Evolutionary conservation across 768 basidiomycete genomes (phyloP).

Genomic region (Lactarius tabidus): DNA sequence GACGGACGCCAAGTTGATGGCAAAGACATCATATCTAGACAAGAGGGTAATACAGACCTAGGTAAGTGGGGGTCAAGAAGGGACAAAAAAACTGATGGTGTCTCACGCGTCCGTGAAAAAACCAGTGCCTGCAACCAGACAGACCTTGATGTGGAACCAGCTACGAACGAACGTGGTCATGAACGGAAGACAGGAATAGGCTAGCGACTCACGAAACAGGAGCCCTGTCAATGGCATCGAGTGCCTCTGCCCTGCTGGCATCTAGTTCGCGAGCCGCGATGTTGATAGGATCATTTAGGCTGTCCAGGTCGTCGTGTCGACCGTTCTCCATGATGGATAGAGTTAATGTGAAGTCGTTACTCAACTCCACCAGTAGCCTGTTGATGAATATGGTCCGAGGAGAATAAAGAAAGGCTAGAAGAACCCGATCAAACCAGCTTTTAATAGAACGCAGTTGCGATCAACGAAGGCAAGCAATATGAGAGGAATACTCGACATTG

Average conservation of each 20-base stretch:
- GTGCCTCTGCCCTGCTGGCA: conserved; percentile 71
- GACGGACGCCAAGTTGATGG: conserved; percentile 76
- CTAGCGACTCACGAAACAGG: conserved; percentile 60
- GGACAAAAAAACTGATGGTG: background rate
- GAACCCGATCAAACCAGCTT: background rate
- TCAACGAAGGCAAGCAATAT: background rate
- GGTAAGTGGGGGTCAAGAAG: background rate
- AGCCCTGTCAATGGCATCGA: conserved; percentile 83
- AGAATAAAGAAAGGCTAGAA: background rate
- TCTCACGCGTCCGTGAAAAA: conserved; percentile 85
- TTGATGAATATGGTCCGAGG: background rate
- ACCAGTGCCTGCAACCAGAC: conserved; percentile 61
- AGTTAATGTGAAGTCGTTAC: background rate
- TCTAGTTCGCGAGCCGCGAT: conserved; percentile 39
- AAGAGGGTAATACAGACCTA: background rate
- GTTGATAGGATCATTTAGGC: background rate
- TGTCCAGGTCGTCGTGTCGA: background rate
- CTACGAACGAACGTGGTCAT: conserved; percentile 23
- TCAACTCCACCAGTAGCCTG: background rate
- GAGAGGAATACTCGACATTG: background rate
- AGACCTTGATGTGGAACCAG: conserved; percentile 49
- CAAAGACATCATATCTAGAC: conserved; percentile 78
- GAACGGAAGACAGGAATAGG: background rate
- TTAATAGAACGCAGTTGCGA: background rate
- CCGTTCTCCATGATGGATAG: background rate